phyloP scores from a whole-genome alignment of 2,329 filamentous ascomycete species.

The Bimuria novae-zelandiae region DNA sequence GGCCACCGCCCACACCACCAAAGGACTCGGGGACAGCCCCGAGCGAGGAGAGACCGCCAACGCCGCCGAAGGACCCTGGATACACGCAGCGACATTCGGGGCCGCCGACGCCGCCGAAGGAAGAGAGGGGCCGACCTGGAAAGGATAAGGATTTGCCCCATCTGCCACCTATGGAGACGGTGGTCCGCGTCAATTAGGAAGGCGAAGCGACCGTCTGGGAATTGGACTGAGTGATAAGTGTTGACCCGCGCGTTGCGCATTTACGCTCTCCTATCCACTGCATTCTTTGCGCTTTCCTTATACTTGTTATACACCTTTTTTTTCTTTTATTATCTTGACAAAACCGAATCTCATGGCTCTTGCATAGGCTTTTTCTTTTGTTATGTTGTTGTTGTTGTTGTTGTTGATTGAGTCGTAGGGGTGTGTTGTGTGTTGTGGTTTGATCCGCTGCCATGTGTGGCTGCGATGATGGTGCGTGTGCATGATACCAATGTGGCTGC shows the following conservation, averaged over 20 bases:
- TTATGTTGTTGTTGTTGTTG: background rate
- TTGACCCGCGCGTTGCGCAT: background rate
- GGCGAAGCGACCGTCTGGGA: no score
- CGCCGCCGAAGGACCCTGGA: slow-evolving; percentile 42
- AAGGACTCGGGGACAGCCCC: slow-evolving; percentile 41
- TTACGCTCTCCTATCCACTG: background rate
- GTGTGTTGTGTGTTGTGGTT: no score
- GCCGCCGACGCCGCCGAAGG: slow-evolving; percentile 49
- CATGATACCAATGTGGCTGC: slow-evolving; percentile 32
- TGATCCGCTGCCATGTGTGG: background rate
- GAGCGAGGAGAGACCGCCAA: slow-evolving; percentile 40
- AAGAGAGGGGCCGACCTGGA: slow-evolving; percentile 25
- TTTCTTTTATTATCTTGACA: background rate
- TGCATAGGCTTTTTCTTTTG: slow-evolving; percentile 1
- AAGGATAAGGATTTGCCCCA: slow-evolving; percentile 43
- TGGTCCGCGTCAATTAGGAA: slow-evolving; percentile 37
- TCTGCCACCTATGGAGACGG: slow-evolving; percentile 38
- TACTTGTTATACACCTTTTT: no score
- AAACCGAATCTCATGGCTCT: slow-evolving; percentile 4
- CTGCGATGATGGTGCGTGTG: background rate
- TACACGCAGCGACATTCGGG: slow-evolving; percentile 34
- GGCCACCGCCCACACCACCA: slow-evolving; percentile 52
- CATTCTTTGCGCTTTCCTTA: slow-evolving; percentile 2
- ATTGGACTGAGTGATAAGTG: background rate
- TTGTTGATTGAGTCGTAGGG: slow-evolving; percentile 3